Conservation (phyloP, 345 rosid genomes). For the Sonneratia caseolaris region DNA sequence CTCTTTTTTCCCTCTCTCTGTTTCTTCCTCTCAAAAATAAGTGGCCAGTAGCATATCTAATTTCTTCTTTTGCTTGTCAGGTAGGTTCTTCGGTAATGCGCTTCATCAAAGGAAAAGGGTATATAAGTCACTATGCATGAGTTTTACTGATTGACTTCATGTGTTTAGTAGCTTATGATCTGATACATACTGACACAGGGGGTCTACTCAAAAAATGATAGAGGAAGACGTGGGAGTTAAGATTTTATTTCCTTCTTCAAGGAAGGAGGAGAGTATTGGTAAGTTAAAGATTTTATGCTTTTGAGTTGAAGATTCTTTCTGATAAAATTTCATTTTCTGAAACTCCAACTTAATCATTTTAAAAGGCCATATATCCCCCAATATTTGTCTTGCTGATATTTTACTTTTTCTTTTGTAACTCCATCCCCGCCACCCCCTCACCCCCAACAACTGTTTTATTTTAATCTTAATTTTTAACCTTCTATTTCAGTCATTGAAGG, state of each 20-base stretch:
- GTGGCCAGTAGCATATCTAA: slow-evolving; percentile 1
- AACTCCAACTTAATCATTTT: background rate
- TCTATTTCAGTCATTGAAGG: slow-evolving; percentile 64
- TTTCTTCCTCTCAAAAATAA: background rate
- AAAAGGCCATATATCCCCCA: background rate
- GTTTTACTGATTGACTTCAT: slow-evolving; percentile 10
- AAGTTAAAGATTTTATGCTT: slow-evolving; percentile 13
- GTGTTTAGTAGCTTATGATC: slow-evolving; percentile 12
- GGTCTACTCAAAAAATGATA: slow-evolving; percentile 47
- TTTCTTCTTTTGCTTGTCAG: slow-evolving; percentile 29
- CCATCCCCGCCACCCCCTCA: too few relatives aligned
- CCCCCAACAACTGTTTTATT: too few relatives aligned
- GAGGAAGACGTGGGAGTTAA: slow-evolving; percentile 77
- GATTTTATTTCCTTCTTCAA: slow-evolving; percentile 57
- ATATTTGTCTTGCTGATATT: background rate
- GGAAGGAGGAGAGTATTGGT: slow-evolving; percentile 59
- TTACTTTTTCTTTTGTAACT: background rate
- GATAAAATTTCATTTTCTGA: background rate
- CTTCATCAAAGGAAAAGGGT: slow-evolving; percentile 73
- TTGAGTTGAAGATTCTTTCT: background rate
- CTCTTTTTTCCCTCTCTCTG: too few relatives aligned
- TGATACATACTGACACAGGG: slow-evolving; percentile 33
- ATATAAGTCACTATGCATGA: slow-evolving; percentile 16
- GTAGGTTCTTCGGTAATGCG: slow-evolving; percentile 72
- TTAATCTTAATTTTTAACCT: slow-evolving; percentile 1